phyloP scores from a whole-genome alignment of 177 flowering plant genomes.

The Vitis hybrid region DNA sequence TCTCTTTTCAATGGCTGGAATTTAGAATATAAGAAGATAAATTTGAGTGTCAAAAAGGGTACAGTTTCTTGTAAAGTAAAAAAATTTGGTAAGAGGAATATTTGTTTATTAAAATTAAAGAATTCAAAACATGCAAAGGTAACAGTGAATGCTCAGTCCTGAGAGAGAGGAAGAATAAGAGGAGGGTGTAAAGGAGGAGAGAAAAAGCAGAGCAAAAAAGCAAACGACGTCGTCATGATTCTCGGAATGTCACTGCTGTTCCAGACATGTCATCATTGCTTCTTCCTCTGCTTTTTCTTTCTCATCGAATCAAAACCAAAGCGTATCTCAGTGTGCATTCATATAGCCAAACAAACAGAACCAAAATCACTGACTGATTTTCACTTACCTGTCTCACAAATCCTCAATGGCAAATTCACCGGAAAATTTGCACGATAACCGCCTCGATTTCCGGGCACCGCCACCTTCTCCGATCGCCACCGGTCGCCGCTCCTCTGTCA shows the following conservation, averaged over 20 bases:
- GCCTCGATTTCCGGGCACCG: constrained; percentile 58
- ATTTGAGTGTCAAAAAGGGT: too few species aligned
- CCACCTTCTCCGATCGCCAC: constrained; percentile 68
- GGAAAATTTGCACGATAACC: constrained; percentile 20
- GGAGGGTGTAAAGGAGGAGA: neutral
- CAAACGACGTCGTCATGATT: constrained; percentile 15
- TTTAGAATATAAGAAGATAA: too few species aligned
- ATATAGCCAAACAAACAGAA: neutral
- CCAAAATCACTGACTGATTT: neutral
- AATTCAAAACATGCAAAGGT: too few species aligned
- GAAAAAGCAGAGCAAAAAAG: constrained; percentile 20
- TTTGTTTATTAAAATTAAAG: neutral
- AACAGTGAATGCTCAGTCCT: too few species aligned
- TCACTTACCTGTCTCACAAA: neutral
- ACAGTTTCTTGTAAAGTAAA: constrained; percentile 3
- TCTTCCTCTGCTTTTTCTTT: constrained; percentile 20
- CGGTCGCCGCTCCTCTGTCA: constrained; percentile 47
- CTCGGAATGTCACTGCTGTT: constrained; percentile 17
- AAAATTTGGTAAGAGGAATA: neutral
- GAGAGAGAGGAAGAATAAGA: neutral
- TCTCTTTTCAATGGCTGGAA: too few species aligned
- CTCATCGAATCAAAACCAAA: neutral
- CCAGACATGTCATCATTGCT: constrained; percentile 39
- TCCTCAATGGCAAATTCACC: constrained; percentile 23
- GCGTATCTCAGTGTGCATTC: neutral